Evolutionary conservation across 148 eudicot genomes (phyloP), one percentile per base, ranked within the genome.

Genomic region (Salicornia ramosissima): DNA sequence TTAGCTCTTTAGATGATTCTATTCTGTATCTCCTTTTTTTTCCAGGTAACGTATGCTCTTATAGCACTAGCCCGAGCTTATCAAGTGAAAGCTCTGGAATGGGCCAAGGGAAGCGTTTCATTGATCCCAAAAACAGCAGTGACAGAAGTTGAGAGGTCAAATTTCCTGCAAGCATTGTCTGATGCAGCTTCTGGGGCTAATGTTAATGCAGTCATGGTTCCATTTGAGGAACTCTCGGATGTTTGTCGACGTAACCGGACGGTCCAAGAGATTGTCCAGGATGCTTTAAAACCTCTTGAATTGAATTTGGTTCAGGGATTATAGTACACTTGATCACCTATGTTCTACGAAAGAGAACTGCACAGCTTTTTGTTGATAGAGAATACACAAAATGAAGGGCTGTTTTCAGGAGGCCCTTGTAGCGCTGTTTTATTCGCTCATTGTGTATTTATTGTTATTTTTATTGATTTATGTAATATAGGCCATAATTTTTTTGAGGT

Each of bases 241-340:
- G 97, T 95, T 69, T 95, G 99, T 49, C 86, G 99, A n/a, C 90
- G 99, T 9, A 95, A 95, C 68, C 77, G 99, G 65, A 86, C 96
- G 0, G 99, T 95, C 69, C 99, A 87, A 80, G 99, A 95, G 57
- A 91, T 95, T 26, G 99, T 91, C 74, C 99, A 87, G 76, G 91
- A 85, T 65, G 94, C 97, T 67, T 81, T 95, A 85, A 86, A 90
- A 85, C 97, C 99, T 12, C 86, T 75, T 36, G 97, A 95, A 68
- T 55, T 86, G 69, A 89, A 89, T 74, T 64, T 82, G 57, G 67
- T 75, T 61, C 65, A 64, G 60, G 50, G 71, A 62, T 49, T 73
- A 63, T 54, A 62, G 60, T 64, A 65, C 26, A 15, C 21, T 39
- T 55, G 30, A 49, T 49, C 6, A 21, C 53, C 4, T n/a, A 15